Conservation (phyloP, 2,329 filamentous ascomycete genomes). For the Ilyonectria destructans region DNA sequence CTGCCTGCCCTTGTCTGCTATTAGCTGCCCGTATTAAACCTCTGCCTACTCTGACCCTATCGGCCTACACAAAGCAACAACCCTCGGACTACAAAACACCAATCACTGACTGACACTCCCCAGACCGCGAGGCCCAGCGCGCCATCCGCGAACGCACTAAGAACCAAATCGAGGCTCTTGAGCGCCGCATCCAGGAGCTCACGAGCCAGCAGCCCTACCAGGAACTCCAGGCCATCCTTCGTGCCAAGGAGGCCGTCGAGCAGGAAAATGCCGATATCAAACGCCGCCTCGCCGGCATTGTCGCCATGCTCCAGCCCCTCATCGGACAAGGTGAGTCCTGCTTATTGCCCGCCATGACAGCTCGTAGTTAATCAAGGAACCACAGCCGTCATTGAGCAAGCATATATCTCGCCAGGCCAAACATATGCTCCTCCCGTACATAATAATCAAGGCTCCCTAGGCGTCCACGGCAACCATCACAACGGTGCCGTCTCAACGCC, state of each 20-base stretch:
- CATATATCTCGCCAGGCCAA: conserved; percentile 54
- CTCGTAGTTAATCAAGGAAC: conserved; percentile 18
- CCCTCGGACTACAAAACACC: conserved; percentile 12
- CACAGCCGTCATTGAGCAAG: conserved; percentile 49
- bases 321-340: conserved; percentile 55
- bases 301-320: conserved; percentile 76
- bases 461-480: conserved; percentile 35
- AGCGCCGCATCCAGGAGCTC: conserved; percentile 81
- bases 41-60: not conserved
- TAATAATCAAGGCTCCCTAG: conserved; percentile 35
- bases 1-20: not conserved
- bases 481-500: conserved; percentile 50
- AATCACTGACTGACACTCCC: conserved; percentile 40
- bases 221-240: conserved; percentile 83
- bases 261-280: conserved; percentile 87
- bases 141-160: conserved; percentile 89
- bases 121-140: conserved; percentile 88
- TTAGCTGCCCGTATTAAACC: not conserved
- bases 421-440: conserved; percentile 47
- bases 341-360: not conserved
- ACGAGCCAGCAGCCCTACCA: conserved; percentile 87
- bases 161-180: conserved; percentile 82
- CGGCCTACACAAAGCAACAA: not conserved
- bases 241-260: conserved; percentile 83
- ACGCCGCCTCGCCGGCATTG: conserved; percentile 75